Percentiles rank a stretch among this genome's conserved stretches.
Conservation (phyloP, 805 yeast species). For the Myxozyma melibiosi region DNA sequence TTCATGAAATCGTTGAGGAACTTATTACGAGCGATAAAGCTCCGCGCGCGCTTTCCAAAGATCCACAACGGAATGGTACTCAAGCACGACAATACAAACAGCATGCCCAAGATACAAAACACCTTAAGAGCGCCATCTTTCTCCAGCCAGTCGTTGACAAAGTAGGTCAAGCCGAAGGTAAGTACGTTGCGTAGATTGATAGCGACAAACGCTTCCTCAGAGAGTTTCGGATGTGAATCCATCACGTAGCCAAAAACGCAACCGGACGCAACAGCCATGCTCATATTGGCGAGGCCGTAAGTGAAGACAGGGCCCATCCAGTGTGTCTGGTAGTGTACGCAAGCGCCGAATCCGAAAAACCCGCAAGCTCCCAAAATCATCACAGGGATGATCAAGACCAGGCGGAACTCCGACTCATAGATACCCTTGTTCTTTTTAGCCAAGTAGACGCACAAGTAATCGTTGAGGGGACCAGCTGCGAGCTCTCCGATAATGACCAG, state of each 20-base stretch:
- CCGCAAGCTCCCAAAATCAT: constrained; percentile 51
- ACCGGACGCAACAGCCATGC: constrained; percentile 2
- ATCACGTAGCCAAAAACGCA: constrained; percentile 8
- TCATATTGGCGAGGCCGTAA: constrained; percentile 4
- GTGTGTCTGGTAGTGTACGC: constrained; percentile 41
- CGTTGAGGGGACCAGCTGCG: constrained; percentile 55
- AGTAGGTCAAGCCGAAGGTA: constrained; percentile 2
- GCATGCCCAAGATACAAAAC: not conserved
- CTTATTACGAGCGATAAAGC: constrained; percentile 4
- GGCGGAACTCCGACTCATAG: constrained; percentile 65
- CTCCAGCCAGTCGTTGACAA: constrained; percentile 12
- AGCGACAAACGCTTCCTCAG: constrained; percentile 7
- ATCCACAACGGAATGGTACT: constrained; percentile 4
- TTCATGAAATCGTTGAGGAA: not conserved
- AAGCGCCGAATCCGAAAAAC: constrained; percentile 67
- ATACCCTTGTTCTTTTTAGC: constrained; percentile 54
- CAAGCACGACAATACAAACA: not conserved
- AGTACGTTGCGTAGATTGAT: constrained; percentile 9
- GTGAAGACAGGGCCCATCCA: constrained; percentile 8
- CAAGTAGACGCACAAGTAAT: constrained; percentile 50
- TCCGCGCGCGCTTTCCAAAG: constrained; percentile 7
- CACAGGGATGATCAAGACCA: constrained; percentile 57
- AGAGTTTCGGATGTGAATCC: constrained; percentile 8
- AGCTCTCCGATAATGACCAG: constrained; percentile 63
- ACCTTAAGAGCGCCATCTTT: not conserved